Percentiles rank a stretch among this genome's conserved stretches.
Conservation (phyloP, 768 basidiomycete genomes). For the Kwoniella botswanensis region DNA sequence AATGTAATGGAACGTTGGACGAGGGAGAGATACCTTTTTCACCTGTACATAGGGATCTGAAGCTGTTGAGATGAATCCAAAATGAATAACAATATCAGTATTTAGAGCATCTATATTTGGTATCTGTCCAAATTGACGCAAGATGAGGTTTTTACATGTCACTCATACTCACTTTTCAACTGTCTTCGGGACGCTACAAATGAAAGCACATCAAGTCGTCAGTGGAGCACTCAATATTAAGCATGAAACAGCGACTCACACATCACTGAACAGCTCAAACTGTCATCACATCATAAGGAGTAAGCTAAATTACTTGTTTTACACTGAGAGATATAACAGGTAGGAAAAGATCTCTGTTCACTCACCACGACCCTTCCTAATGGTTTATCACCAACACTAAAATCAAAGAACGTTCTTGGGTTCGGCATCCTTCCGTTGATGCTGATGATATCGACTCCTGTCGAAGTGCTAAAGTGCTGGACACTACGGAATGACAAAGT, state of each 20-base stretch:
- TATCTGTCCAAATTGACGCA: not conserved
- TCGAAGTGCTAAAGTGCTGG: too few species aligned
- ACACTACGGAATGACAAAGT: too few species aligned
- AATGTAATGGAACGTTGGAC: slow-evolving; percentile 74
- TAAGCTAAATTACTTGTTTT: not conserved
- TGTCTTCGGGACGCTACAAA: slow-evolving; percentile 65
- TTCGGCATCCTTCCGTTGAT: slow-evolving; percentile 2
- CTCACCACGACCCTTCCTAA: slow-evolving; percentile 56
- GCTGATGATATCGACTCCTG: too few species aligned
- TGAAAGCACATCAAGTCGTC: not conserved
- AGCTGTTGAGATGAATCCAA: slow-evolving; percentile 77
- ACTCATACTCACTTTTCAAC: slow-evolving; percentile 71
- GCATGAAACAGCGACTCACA: slow-evolving; percentile 32
- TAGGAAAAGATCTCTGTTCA: slow-evolving; percentile 1
- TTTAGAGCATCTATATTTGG: not conserved
- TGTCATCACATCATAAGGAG: slow-evolving; percentile 10
- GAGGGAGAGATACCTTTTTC: slow-evolving; percentile 74
- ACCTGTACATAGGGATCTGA: slow-evolving; percentile 83
- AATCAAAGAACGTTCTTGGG: slow-evolving; percentile 62
- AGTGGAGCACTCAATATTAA: not conserved
- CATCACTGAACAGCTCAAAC: slow-evolving; percentile 72
- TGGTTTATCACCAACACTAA: slow-evolving; percentile 69
- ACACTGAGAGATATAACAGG: not conserved
- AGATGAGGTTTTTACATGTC: not conserved
- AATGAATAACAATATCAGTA: slow-evolving; percentile 57